These are phyloP conservation scores for Theobroma grandiflorum DNA, from an alignment of 441 rosid species.

Conservation along the genomic window DNA sequence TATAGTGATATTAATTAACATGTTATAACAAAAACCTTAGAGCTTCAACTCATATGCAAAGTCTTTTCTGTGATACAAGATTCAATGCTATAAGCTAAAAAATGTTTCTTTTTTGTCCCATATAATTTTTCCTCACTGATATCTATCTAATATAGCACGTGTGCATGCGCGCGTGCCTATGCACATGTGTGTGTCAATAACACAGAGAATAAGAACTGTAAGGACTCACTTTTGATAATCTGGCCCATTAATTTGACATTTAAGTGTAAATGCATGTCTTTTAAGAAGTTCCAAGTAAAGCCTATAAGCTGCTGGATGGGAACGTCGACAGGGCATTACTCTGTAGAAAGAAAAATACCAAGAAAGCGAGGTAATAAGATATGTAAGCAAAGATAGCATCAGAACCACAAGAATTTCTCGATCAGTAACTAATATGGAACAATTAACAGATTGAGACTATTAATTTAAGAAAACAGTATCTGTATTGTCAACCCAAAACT, in stretches of 20 bases:
- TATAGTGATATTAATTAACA: neutral
- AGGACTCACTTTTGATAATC: conserved; percentile 61
- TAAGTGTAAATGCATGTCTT: conserved; percentile 56
- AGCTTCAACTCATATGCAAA: conserved; percentile 1
- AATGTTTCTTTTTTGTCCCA: neutral
- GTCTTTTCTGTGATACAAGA: neutral
- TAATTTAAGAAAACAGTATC: neutral
- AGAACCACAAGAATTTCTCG: neutral
- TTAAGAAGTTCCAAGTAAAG: conserved; percentile 73
- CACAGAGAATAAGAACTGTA: neutral
- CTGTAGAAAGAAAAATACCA: conserved; percentile 40
- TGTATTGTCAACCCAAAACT: neutral
- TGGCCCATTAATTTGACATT: conserved; percentile 51
- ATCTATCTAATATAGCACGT: neutral
- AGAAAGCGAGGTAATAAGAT: conserved; percentile 8
- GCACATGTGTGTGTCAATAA: neutral
- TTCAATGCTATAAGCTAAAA: conserved; percentile 13
- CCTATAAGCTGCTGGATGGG: conserved; percentile 66
- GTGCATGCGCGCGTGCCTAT: neutral
- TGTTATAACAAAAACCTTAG: neutral
- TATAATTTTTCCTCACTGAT: neutral
- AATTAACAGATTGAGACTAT: neutral
- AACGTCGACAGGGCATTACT: conserved; percentile 56
- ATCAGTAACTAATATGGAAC: neutral
- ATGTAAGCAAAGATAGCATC: conserved; percentile 2